Evolutionary conservation across 2,329 filamentous ascomycete species (phyloP), one percentile per base, ranked within the genome.

Genomic region (Neonectria coccinea): DNA sequence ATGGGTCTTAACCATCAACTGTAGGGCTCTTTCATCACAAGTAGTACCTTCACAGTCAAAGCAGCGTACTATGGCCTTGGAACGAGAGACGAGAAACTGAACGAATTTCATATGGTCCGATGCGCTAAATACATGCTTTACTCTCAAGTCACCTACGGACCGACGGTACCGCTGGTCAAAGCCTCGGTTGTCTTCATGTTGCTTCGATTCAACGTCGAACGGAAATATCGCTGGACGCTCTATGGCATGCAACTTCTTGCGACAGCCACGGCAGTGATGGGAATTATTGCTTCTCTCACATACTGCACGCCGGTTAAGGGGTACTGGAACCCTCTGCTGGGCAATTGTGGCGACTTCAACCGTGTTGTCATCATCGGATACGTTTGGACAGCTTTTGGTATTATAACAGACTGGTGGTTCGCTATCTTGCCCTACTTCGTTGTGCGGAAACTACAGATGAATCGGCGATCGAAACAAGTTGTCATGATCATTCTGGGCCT

Each of bases 371-470:
- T 36, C 20, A 45, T 56, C n/a, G 44, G 44, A n/a, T 61, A 62
- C 29, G 54, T 56, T 4, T 54, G 54, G 25, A 56, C 59, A 10
- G 59, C 59, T 29, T 27, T 56, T 11, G 42, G 54, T n/a, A 62
- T 62, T 14, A 27, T 62, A 12, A 62, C 59, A 4, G 59, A 62
- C 18, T 62, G 59, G 59, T 45, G 42, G 25, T 62, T 52, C 29
- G 59, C 59, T 11, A 62, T 41, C 12, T 50, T 62, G 4, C 52
- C 59, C 5, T 62, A 39, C 44, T 62, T 62, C 12, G 50, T 51
- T 18, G 59, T 62, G 25, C 41, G 31, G 2, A 55, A 54, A 7
- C 44, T 62, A 5, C 52, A 56, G 47, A 62, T 62, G 59, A 56
- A 44, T 1, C 44, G 59, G 12, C 52, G 59, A 27, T 27, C 44